phyloP scores from a whole-genome alignment of 805 yeast genomes.

The Candida ascalaphidarum region DNA sequence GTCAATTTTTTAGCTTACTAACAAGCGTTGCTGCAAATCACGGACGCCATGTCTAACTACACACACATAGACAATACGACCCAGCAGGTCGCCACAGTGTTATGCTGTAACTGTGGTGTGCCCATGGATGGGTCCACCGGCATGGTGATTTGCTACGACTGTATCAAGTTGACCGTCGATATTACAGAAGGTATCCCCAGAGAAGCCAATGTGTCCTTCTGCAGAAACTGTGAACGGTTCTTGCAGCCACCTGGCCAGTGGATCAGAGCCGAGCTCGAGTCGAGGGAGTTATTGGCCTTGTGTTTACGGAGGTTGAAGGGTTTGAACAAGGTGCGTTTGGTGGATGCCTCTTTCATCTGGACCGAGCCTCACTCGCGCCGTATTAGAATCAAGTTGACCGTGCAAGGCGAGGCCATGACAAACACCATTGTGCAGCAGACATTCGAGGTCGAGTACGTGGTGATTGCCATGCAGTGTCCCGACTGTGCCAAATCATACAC shows the following conservation, averaged over 20 bases:
- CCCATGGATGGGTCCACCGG: constrained; percentile 96
- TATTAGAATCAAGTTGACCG: constrained; percentile 81
- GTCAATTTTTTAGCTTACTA: neutral
- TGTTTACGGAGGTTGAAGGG: constrained; percentile 87
- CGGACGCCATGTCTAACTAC: constrained; percentile 38
- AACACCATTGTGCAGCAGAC: constrained; percentile 90
- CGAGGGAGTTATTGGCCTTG: constrained; percentile 85
- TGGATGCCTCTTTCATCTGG: constrained; percentile 96
- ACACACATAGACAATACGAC: constrained; percentile 22
- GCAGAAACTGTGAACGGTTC: constrained; percentile 95
- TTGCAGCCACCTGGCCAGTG: constrained; percentile 93
- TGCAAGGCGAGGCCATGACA: constrained; percentile 93
- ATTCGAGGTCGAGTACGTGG: constrained; percentile 90
- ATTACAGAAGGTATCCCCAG: constrained; percentile 89
- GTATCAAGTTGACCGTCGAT: constrained; percentile 89
- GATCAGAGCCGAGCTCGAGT: constrained; percentile 85
- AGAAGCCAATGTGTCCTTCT: constrained; percentile 87
- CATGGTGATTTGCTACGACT: constrained; percentile 92
- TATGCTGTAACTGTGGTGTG: constrained; percentile 97
- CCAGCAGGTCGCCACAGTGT: constrained; percentile 62
- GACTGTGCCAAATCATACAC: constrained; percentile 98
- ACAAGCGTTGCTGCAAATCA: neutral
- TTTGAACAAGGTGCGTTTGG: constrained; percentile 71
- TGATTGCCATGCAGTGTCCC: constrained; percentile 93
- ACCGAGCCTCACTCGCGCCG: constrained; percentile 99